These are phyloP conservation scores for Diutina catenulata DNA, from an alignment of 1,139 yeast species.

Conservation along the genomic window DNA sequence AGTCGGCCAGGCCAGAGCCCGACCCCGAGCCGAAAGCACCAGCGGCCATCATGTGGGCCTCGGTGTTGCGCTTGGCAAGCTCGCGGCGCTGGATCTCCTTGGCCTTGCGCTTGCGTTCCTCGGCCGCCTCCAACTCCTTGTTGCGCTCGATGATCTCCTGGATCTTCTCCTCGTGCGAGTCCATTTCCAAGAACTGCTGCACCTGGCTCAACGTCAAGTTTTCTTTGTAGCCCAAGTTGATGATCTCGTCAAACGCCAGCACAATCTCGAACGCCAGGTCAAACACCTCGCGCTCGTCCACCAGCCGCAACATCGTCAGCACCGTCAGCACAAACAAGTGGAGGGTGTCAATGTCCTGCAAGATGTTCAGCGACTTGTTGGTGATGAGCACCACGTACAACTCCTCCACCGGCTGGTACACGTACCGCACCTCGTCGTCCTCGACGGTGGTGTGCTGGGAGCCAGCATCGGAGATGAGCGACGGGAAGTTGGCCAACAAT, in stretches of 20 bases:
- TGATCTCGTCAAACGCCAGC: conserved; percentile 89
- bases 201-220: conserved; percentile 76
- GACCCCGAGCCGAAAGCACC: conserved; percentile 1
- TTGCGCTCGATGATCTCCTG: conserved; percentile 96
- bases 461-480: conserved; percentile 56
- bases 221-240: conserved; percentile 84
- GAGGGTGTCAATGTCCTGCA: conserved; percentile 90
- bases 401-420: conserved; percentile 93
- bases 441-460: conserved; percentile 92
- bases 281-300: conserved; percentile 78
- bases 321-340: conserved; percentile 77
- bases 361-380: conserved; percentile 80
- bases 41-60: conserved; percentile 11
- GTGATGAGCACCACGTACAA: conserved; percentile 86
- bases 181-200: conserved; percentile 89
- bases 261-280: conserved; percentile 81
- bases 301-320: conserved; percentile 56
- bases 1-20: conserved; percentile 10
- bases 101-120: conserved; percentile 93
- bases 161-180: conserved; percentile 95
- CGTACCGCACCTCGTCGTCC: conserved; percentile 85
- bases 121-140: conserved; percentile 94
- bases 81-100: conserved; percentile 89
- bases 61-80: conserved; percentile 48
- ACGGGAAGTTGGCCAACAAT: conserved; percentile 76